Evolutionary conservation across 352 stramenopile species (phyloP).

Genomic region (Globisporangium abappressorium): DNA sequence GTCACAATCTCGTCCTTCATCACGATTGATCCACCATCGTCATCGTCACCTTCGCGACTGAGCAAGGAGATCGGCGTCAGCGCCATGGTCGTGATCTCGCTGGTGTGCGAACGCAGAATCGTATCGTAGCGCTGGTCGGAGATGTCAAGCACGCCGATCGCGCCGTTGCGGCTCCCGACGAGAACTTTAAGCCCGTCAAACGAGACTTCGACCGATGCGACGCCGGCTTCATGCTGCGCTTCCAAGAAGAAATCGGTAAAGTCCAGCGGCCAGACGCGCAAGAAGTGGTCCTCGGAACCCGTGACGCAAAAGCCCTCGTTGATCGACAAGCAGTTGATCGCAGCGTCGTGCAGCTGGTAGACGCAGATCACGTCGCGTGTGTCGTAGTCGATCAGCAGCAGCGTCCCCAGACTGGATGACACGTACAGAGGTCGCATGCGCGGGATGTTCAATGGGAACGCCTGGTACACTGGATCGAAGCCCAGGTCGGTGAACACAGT

Average conservation of each 20-base stretch:
- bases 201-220: slow-evolving; percentile 68
- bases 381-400: slow-evolving; percentile 87
- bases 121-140: slow-evolving; percentile 77
- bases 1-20: slow-evolving; percentile 51
- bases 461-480: slow-evolving; percentile 69
- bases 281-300: slow-evolving; percentile 77
- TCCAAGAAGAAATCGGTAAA: slow-evolving; percentile 92
- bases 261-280: slow-evolving; percentile 91
- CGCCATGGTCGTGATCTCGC: slow-evolving; percentile 42
- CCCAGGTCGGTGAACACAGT: slow-evolving; percentile 82
- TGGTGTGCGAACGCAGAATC: slow-evolving; percentile 73
- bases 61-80: slow-evolving; percentile 14
- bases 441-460: slow-evolving; percentile 55
- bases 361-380: slow-evolving; percentile 78
- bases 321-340: slow-evolving; percentile 80
- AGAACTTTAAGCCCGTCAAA: slow-evolving; percentile 77
- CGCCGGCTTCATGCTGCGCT: slow-evolving; percentile 73
- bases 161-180: slow-evolving; percentile 67
- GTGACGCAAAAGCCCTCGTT: slow-evolving; percentile 92
- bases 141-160: slow-evolving; percentile 86
- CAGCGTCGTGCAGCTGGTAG: slow-evolving; percentile 86
- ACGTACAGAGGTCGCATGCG: slow-evolving; percentile 73
- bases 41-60: neutral
- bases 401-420: slow-evolving; percentile 62
- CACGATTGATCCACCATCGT: neutral